phyloP scores from a whole-genome alignment of 148 eudicot genomes.

The Chenopodium quinoa region DNA sequence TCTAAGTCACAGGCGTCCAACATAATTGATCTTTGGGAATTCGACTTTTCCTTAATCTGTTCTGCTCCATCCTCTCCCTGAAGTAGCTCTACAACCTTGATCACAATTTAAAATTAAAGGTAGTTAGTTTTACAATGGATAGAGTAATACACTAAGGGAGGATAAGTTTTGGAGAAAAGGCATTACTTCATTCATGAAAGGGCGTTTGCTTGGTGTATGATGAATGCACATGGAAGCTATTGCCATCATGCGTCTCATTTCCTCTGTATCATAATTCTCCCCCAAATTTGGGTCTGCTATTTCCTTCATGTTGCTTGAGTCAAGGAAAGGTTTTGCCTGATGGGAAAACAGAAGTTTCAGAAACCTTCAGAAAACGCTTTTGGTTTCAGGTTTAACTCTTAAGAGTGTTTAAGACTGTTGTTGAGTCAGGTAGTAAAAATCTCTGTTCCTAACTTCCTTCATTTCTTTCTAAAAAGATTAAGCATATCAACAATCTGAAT shows the following conservation, averaged over 20 bases:
- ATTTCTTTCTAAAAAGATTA: background rate
- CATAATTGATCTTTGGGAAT: slow-evolving; percentile 47
- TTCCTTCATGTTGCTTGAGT: slow-evolving; percentile 52
- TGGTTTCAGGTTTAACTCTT: background rate
- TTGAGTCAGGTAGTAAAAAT: background rate
- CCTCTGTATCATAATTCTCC: slow-evolving; percentile 45
- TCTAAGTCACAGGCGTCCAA: slow-evolving; percentile 76
- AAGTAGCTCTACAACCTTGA: slow-evolving; percentile 63
- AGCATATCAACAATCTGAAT: background rate
- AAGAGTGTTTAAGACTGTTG: background rate
- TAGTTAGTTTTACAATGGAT: background rate
- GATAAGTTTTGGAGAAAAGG: background rate
- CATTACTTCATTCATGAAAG: slow-evolving; percentile 66
- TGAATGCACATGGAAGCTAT: slow-evolving; percentile 79
- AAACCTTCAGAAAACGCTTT: background rate
- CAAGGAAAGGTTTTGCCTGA: slow-evolving; percentile 80
- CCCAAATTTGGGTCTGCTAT: slow-evolving; percentile 72
- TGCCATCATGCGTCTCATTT: slow-evolving; percentile 58
- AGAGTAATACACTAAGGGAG: background rate
- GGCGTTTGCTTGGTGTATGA: slow-evolving; percentile 67
- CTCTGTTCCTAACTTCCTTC: background rate
- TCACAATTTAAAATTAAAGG: background rate
- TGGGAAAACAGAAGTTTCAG: background rate
- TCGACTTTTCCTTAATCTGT: slow-evolving; percentile 46
- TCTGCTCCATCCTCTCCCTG: slow-evolving; percentile 51